Conservation (phyloP, 2,329 filamentous ascomycete species). For the Ascomycota sp. region DNA sequence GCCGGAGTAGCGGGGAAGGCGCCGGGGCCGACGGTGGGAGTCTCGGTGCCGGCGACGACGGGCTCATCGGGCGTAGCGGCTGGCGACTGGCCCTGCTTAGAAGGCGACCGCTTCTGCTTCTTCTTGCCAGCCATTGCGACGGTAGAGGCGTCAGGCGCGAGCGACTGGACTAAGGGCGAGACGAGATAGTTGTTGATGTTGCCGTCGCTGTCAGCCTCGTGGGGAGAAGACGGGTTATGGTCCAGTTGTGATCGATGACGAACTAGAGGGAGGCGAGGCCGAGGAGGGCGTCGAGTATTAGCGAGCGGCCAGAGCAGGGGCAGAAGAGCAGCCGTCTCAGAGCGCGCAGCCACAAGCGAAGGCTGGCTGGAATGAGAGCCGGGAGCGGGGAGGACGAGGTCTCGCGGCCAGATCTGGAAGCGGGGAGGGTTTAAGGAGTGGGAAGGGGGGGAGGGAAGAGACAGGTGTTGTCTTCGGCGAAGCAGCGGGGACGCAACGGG, state of each 20-base stretch:
- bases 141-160: slow-evolving; percentile 50
- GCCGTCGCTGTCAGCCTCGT: slow-evolving; percentile 62
- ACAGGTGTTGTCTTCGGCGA: too few relatives aligned
- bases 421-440: too few relatives aligned
- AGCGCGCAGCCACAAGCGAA: too few relatives aligned
- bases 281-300: too few relatives aligned
- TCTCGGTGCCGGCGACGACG: slow-evolving; percentile 5
- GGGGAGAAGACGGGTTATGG: slow-evolving; percentile 60
- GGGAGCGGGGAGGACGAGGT: too few relatives aligned
- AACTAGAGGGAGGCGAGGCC: slow-evolving; percentile 52
- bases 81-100: slow-evolving; percentile 4
- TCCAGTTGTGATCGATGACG: slow-evolving; percentile 85
- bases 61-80: slow-evolving; percentile 2
- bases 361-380: too few relatives aligned
- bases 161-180: slow-evolving; percentile 37
- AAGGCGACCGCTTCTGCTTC: slow-evolving; percentile 23
- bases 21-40: slow-evolving; percentile 20
- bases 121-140: slow-evolving; percentile 39
- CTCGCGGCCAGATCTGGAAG: too few relatives aligned
- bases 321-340: too few relatives aligned
- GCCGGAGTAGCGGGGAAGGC: slow-evolving; percentile 47
- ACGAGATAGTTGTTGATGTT: slow-evolving; percentile 83
- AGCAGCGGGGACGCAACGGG: slow-evolving; percentile 3
- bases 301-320: too few relatives aligned
- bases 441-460: too few relatives aligned